Evolutionary conservation across 345 rosid species (phyloP).

Genomic region (Bretschneidera sinensis): DNA sequence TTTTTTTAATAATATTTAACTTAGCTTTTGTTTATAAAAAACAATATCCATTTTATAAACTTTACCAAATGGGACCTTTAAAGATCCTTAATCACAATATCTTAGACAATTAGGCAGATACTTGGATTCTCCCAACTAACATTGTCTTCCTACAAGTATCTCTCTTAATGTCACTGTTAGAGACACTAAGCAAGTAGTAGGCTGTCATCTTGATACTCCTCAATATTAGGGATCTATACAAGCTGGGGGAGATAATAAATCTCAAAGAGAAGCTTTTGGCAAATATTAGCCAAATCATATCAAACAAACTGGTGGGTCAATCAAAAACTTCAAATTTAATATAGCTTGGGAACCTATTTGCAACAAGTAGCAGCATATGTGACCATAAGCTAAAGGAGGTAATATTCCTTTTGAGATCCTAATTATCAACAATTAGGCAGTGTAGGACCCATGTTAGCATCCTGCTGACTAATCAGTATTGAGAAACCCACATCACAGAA

Average conservation of each 20-base stretch:
- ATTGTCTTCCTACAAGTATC: constrained; percentile 9
- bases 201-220: too few relatives aligned
- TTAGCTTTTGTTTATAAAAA: too few relatives aligned
- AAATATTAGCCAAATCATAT: constrained; percentile 4
- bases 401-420: constrained; percentile 9
- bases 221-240: not conserved
- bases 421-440: constrained; percentile 6
- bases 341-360: constrained; percentile 7
- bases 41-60: too few relatives aligned
- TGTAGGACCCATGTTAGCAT: not conserved
- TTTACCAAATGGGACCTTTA: not conserved
- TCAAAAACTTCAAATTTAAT: not conserved
- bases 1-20: too few relatives aligned
- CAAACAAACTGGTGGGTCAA: constrained; percentile 14
- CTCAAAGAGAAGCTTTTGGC: not conserved
- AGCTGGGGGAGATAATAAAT: not conserved
- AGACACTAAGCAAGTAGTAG: too few relatives aligned
- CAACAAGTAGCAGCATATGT: constrained; percentile 5
- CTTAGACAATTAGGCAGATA: not conserved
- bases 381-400: constrained; percentile 2
- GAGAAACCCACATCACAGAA: not conserved
- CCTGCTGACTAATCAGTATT: constrained; percentile 15
- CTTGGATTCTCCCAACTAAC: not conserved
- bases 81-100: constrained; percentile 1
- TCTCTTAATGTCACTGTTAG: too few relatives aligned